Conservation (phyloP, 139 green algal genomes). For the Tetraselmis striata region DNA sequence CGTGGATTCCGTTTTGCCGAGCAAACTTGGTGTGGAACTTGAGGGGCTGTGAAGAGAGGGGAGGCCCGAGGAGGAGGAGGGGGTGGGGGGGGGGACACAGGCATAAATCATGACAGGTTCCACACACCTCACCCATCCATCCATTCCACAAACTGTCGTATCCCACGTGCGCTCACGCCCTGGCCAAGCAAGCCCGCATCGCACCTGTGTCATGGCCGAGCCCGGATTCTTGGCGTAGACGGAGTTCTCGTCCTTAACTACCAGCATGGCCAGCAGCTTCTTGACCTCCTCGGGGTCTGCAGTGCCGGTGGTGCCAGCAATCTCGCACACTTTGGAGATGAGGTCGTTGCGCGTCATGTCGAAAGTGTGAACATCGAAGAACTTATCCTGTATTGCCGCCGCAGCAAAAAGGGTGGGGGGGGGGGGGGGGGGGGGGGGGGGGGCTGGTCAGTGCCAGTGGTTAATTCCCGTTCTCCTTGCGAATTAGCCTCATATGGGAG, state of each 20-base stretch:
- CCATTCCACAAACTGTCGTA: too few species aligned
- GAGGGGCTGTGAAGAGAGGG: not conserved
- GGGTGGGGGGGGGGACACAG: not conserved
- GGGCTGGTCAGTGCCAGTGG: too few species aligned
- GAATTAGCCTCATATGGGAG: too few species aligned
- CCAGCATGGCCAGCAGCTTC: not conserved
- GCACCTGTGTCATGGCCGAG: not conserved
- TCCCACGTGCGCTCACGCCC: too few species aligned
- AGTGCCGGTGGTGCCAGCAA: not conserved
- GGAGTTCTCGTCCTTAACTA: not conserved
- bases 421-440: too few species aligned
- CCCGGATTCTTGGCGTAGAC: not conserved
- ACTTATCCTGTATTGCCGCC: too few species aligned
- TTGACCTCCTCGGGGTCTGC: not conserved
- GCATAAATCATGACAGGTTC: too few species aligned
- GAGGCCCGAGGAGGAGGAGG: too few species aligned
- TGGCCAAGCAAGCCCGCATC: too few species aligned
- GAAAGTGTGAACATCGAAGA: not conserved
- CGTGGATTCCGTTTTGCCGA: not conserved
- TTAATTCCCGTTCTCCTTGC: too few species aligned
- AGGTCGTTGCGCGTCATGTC: not conserved
- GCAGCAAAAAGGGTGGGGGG: too few species aligned
- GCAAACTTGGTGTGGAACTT: not conserved
- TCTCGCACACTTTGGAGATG: not conserved
- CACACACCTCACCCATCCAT: too few species aligned